phyloP scores from a whole-genome alignment of 331 rosid species.

The Rhamnella rubrinervis region DNA sequence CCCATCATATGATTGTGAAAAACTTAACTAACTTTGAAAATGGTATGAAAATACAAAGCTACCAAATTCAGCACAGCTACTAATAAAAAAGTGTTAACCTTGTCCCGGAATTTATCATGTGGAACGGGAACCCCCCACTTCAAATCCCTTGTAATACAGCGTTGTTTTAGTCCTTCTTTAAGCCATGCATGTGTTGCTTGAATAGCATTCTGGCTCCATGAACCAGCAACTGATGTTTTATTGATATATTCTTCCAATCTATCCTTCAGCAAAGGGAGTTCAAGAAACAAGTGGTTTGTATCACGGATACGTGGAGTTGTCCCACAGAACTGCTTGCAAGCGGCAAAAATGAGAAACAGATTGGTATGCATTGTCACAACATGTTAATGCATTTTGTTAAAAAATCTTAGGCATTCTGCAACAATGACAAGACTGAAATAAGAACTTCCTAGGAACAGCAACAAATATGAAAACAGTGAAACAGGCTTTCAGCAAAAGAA shows the following conservation, averaged over 20 bases:
- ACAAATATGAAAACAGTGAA: neutral
- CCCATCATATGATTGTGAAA: neutral
- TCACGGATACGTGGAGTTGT: slow-evolving; percentile 69
- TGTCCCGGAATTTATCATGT: slow-evolving; percentile 75
- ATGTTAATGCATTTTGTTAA: neutral
- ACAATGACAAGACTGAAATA: too few relatives aligned
- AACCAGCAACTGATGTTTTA: slow-evolving; percentile 68
- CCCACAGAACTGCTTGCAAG: slow-evolving; percentile 64
- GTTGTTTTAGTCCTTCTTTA: slow-evolving; percentile 71
- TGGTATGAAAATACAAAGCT: neutral
- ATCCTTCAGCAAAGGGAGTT: slow-evolving; percentile 77
- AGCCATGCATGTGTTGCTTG: slow-evolving; percentile 89
- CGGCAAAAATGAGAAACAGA: neutral
- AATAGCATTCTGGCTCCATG: slow-evolving; percentile 93
- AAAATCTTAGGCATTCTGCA: too few relatives aligned
- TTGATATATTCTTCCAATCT: slow-evolving; percentile 65
- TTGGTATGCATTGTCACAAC: neutral
- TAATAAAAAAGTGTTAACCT: slow-evolving; percentile 38
- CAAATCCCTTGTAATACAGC: slow-evolving; percentile 94
- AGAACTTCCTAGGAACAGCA: too few relatives aligned
- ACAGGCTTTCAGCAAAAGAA: neutral
- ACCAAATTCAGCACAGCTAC: neutral
- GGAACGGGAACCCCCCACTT: slow-evolving; percentile 99
- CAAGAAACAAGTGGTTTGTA: slow-evolving; percentile 90
- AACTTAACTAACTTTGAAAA: neutral